Base-by-base conservation (phyloP, 2,329 filamentous ascomycete species). In the Pestalotiopsis sp. region DNA sequence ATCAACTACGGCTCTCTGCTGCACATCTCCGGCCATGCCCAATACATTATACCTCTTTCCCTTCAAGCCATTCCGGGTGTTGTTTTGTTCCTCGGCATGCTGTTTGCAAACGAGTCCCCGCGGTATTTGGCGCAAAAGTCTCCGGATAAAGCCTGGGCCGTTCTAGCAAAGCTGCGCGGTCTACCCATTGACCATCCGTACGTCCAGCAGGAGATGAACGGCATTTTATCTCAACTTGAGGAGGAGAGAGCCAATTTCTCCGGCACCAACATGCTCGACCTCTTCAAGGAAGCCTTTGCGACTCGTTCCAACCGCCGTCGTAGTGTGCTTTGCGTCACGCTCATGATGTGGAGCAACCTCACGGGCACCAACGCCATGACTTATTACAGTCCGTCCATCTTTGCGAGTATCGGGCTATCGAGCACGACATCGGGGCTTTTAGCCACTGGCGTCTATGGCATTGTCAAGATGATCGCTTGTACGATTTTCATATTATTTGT, bases 401-500 rank as follows among this genome's bases (percentile, higher is more conserved):
- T 93, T 81, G 80, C 82, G 59, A 85, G 88, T 72, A 83, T 93
- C 2, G 91, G 91, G 20, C 84, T 93, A 73, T 78, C 77, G 27
- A 82, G 82, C 13, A 89, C 85, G 5, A 78, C 85, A 52, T 84
- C 86, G 56, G 88, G 87, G 20, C 86, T 93, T 27, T 92, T 93
- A 76, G 91, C 92, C 4, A 93, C 91, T 0, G 91, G 92, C 56
- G 87, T 93, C 72, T 93, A 93, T 76, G 91, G 91, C 31, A 85
- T 93, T 66, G 87, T 92, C 68, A 93, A 93, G 78, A 89, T 91
- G 80, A 79, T 84, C 11, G 87, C 88, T 52, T 92, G 90, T 75
- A 83, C 86, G 4, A 75, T 84, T 66, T 93, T 93, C 82, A 83
- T 93, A 31, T 76, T 91, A 71, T 90, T 92, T 73, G 86, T 87